Conservation (phyloP, 2,329 filamentous ascomycete genomes). For the Malbranchea cinnamomea region DNA sequence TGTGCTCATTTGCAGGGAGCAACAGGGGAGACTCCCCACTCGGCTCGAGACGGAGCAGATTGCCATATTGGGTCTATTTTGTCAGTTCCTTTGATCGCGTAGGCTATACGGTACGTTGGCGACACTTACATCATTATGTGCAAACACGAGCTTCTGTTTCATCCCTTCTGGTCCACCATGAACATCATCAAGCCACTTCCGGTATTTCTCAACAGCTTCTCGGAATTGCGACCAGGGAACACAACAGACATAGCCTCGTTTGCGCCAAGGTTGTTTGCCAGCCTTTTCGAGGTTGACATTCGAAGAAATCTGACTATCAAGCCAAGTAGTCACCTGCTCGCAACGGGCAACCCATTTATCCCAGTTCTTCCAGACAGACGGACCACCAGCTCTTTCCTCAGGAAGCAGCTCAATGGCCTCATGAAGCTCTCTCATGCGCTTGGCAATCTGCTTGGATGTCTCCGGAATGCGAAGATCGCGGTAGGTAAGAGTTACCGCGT, state of each 20-base stretch:
- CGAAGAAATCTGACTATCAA: slow-evolving; percentile 43
- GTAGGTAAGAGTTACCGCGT: slow-evolving; percentile 65
- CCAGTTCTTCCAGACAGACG: slow-evolving; percentile 85
- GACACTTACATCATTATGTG: slow-evolving; percentile 79
- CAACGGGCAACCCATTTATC: slow-evolving; percentile 68
- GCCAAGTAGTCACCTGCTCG: slow-evolving; percentile 36
- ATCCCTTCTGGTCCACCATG: slow-evolving; percentile 55
- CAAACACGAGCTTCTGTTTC: slow-evolving; percentile 68
- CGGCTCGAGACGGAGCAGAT: slow-evolving; percentile 69
- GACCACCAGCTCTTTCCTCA: slow-evolving; percentile 61
- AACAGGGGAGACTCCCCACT: slow-evolving; percentile 66
- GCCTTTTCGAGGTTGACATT: slow-evolving; percentile 29
- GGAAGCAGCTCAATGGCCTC: slow-evolving; percentile 78
- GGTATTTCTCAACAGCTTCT: slow-evolving; percentile 59
- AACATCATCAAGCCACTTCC: slow-evolving; percentile 53
- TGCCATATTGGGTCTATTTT: slow-evolving; percentile 84
- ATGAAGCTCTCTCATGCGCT: slow-evolving; percentile 92
- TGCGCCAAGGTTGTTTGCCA: slow-evolving; percentile 45
- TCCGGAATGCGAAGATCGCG: slow-evolving; percentile 64
- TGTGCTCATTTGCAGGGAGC: slow-evolving; percentile 82
- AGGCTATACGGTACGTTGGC: neutral
- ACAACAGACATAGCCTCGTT: slow-evolving; percentile 64
- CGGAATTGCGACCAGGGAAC: slow-evolving; percentile 70
- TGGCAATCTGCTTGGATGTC: slow-evolving; percentile 84
- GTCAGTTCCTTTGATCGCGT: slow-evolving; percentile 9